These are phyloP conservation scores for Volvox carteri DNA, from an alignment of 163 green algal species.

Conservation along the genomic window DNA sequence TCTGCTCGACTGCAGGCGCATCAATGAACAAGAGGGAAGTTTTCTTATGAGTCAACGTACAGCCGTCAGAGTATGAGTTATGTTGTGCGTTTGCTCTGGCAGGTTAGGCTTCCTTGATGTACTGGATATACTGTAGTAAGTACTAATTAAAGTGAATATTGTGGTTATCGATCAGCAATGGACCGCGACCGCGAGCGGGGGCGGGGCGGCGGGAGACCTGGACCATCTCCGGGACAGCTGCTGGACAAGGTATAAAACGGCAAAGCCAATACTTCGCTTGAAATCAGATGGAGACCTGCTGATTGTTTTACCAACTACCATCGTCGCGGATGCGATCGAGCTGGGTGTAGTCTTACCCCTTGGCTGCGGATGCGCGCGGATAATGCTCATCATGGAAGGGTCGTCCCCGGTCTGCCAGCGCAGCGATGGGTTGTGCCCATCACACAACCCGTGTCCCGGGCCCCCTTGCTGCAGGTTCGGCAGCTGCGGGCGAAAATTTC, in stretches of 20 bases:
- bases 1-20: neutral
- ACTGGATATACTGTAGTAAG: neutral
- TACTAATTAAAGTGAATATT: no score
- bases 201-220: slow-evolving; percentile 15
- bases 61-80: neutral
- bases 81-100: neutral
- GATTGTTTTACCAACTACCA: no score
- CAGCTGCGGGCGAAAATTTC: slow-evolving; percentile 3
- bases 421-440: neutral
- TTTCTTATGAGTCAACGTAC: neutral
- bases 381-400: neutral
- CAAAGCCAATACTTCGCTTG: neutral
- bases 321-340: no score
- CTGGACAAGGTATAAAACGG: slow-evolving; percentile 23
- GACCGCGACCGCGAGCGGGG: slow-evolving; percentile 37
- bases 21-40: neutral
- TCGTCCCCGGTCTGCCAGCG: no score
- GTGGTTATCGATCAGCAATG: no score
- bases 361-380: neutral
- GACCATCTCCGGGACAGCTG: slow-evolving; percentile 2
- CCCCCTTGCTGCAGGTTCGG: slow-evolving; percentile 26
- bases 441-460: neutral
- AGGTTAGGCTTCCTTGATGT: neutral
- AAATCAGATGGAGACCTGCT: neutral
- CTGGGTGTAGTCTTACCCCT: no score